A percentile compares a stretch with the other conserved stretches of the same genome.
These are phyloP conservation scores for Melanomma pulvis-pyrius DNA, from an alignment of 495 filamentous ascomycete species.

Conservation along the genomic window DNA sequence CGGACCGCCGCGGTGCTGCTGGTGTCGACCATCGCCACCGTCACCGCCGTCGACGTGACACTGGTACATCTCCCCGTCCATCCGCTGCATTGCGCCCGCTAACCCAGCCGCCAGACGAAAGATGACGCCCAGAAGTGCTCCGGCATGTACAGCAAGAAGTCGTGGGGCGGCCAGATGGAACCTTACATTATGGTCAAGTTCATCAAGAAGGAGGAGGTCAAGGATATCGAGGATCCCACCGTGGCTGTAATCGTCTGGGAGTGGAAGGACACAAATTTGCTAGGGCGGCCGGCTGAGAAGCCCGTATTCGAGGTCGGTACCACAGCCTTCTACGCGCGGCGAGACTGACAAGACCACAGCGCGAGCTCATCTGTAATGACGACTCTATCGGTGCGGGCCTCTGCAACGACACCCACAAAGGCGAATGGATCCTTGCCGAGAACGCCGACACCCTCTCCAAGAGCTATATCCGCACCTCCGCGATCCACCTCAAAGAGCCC, in stretches of 20 bases:
- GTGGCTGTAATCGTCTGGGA: conserved; percentile 92
- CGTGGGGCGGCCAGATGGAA: conserved; percentile 87
- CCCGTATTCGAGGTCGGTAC: conserved; percentile 36
- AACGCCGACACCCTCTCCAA: conserved; percentile 70
- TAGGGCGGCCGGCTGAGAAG: conserved; percentile 57
- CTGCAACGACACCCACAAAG: conserved; percentile 74
- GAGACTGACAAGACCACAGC: conserved; percentile 45
- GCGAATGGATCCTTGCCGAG: conserved; percentile 78
- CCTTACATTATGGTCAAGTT: conserved; percentile 89
- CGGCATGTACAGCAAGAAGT: conserved; percentile 91
- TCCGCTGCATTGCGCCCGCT: neutral
- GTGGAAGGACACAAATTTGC: conserved; percentile 79
- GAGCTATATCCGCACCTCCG: conserved; percentile 73
- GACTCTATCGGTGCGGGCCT: conserved; percentile 64
- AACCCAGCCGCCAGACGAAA: conserved; percentile 64
- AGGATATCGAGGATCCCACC: conserved; percentile 64
- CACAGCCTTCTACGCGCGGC: conserved; percentile 28
- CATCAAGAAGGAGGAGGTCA: conserved; percentile 53
- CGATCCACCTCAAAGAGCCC: conserved; percentile 79
- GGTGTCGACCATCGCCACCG: conserved; percentile 25
- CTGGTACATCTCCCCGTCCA: conserved; percentile 23
- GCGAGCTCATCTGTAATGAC: conserved; percentile 75
- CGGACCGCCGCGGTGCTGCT: conserved; percentile 32
- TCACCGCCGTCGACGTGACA: conserved; percentile 35
- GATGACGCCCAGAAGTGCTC: conserved; percentile 84